A percentile compares a stretch with the other conserved stretches of the same genome.
Conservation (phyloP, 2,329 filamentous ascomycete species). For the Zymoseptoria tritici region DNA sequence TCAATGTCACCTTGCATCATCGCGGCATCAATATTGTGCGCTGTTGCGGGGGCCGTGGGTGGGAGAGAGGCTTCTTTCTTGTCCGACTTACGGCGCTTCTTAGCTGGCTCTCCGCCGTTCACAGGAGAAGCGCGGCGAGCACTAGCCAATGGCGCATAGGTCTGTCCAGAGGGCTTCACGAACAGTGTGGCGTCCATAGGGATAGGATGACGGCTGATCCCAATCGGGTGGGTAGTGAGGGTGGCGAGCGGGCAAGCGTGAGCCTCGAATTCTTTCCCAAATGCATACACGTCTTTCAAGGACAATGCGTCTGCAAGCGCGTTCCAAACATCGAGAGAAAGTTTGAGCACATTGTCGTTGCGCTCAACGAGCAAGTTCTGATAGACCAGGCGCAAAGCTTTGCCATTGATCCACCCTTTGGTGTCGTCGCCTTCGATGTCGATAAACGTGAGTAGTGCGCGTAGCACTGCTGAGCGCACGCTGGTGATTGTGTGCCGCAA, state of each 20-base stretch:
- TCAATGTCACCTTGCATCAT: constrained; percentile 98
- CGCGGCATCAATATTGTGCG: constrained; percentile 93
- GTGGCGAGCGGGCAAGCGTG: constrained; percentile 77
- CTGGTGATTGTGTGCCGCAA: constrained; percentile 94
- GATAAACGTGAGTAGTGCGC: constrained; percentile 87
- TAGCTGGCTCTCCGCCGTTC: constrained; percentile 56
- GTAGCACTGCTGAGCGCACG: constrained; percentile 84
- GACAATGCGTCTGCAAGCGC: constrained; percentile 65
- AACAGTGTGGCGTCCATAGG: constrained; percentile 87
- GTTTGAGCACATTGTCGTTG: constrained; percentile 71
- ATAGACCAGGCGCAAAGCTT: constrained; percentile 79
- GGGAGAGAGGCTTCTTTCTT: constrained; percentile 65
- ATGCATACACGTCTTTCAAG: constrained; percentile 50
- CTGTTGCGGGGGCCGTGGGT: constrained; percentile 41
- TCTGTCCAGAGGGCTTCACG: constrained; percentile 84
- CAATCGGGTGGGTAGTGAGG: constrained; percentile 82
- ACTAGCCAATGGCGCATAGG: constrained; percentile 54
- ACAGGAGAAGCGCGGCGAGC: constrained; percentile 35
- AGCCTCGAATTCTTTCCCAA: constrained; percentile 64
- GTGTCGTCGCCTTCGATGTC: constrained; percentile 72
- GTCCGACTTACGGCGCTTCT: constrained; percentile 76
- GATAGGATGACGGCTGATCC: constrained; percentile 81
- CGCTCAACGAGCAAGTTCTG: constrained; percentile 93
- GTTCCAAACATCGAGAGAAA: constrained; percentile 81
- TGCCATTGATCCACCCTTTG: constrained; percentile 86